These are phyloP conservation scores for Cicer bijugum DNA, from an alignment of 306 rosid genomes.

Conservation along the genomic window DNA sequence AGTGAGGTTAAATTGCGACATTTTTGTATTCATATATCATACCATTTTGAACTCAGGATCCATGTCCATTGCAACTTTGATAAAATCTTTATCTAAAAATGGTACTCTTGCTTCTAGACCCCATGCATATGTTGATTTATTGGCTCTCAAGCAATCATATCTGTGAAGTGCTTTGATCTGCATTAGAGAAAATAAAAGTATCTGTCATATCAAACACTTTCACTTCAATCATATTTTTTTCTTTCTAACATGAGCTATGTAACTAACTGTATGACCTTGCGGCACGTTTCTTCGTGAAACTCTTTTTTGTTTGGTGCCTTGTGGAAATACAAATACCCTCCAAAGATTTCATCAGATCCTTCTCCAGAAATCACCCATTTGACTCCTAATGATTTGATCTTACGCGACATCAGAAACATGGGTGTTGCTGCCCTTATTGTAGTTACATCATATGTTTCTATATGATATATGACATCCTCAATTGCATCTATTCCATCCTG, in stretches of 20 bases:
- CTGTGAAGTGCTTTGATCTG: conserved; percentile 91
- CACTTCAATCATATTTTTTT: not conserved
- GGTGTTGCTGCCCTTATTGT: conserved; percentile 96
- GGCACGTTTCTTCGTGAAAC: conserved; percentile 89
- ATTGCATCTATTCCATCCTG: conserved; percentile 97
- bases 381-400: conserved; percentile 90
- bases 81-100: conserved; percentile 82
- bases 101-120: conserved; percentile 97
- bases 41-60: conserved; percentile 86
- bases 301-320: conserved; percentile 98
- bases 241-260: not conserved
- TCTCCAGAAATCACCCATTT: conserved; percentile 96
- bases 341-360: conserved; percentile 96
- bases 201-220: not conserved
- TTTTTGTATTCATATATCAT: conserved; percentile 5
- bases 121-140: conserved; percentile 94
- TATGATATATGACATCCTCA: conserved; percentile 90
- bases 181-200: conserved; percentile 22
- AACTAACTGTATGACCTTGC: conserved; percentile 59
- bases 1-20: conserved; percentile 21
- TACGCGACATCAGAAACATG: conserved; percentile 93
- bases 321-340: conserved; percentile 95
- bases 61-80: conserved; percentile 78
- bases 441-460: conserved; percentile 93
- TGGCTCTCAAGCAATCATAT: conserved; percentile 91